Evolutionary conservation across 495 filamentous ascomycete genomes (phyloP), one percentile per base, ranked within the genome.

Genomic region (Penicillium paradoxum): DNA sequence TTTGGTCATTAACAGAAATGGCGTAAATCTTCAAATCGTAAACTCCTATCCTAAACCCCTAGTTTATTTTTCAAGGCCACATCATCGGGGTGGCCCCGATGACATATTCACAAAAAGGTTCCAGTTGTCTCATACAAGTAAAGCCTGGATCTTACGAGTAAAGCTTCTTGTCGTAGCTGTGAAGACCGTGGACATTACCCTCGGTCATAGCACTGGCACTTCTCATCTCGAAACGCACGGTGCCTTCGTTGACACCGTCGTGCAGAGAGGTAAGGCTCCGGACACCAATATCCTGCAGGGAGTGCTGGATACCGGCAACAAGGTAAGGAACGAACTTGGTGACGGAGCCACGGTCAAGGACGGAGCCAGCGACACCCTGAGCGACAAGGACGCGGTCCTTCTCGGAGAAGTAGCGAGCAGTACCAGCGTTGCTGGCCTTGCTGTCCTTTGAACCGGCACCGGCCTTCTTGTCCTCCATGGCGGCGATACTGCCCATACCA

Each of bases 151-250:
- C 59, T 62, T 86, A 96, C 54, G 90, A 88, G 72, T 96, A 98
- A 55, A 99, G 85, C 78, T 97, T 99, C 86, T 97, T 99, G 76
- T 96, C 95, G 70, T 93, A 97, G 70, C 87, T 93, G 74, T 97
- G 89, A 79, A 99, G 86, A 62, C 85, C 85, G 66, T 97, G 92
- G 59, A 99, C 91, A 64, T 89, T 89, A 56, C 93, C 93, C 79
- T 98, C 93, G 46, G 92, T 79, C 81, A 91, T 88, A 40, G 95
- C 93, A 73, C 91, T 96, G 49, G 89, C 88, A 45, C 90, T 96
- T 58, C 93, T 76, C 69, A 97, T 74, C 79, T 99, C 95, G 60
- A 99, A 97, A 56, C 95, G 81, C 38, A 97, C 87, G 40, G 72
- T 83, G 32, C 92, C 91, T 14, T 87, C 77, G 53, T 72, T 70